Base-by-base conservation (phyloP, 352 stramenopile species). In the Phytophthora pisi region DNA sequence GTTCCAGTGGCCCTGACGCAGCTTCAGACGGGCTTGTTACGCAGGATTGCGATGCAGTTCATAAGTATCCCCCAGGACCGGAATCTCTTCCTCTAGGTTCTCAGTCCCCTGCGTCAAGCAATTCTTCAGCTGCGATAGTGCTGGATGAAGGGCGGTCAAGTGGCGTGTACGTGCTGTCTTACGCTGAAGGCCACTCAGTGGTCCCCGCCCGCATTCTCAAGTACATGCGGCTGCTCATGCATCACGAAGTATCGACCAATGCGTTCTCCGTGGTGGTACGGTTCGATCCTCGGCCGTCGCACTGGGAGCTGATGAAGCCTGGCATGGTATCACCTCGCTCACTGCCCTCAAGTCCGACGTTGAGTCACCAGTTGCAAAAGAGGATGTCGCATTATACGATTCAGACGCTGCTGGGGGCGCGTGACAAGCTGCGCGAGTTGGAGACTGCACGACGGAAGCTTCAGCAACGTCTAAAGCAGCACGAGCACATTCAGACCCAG, bases 191-290 rank as follows among this genome's bases (percentile, higher is more conserved):
- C 30, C 62, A 62, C 15, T 92, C 82, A 2, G 77, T 93, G 2
- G 84, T 95, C 5, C 85, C 87, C 0, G 82, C 85, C 50, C 87
- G 87, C 16, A 90, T 92, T 51, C 74, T 95, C 60, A 93, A 95
- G 73, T 92, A 92, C 73, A 93, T 95, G 85, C 82, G 84, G 55
- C 66, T 95, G 58, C 75, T 95, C 30, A 95, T 95, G 87, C 85
- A 95, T 61, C 86, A 93, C 60, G 82, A 93, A 64, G 79, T 93
- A 30, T 88, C 83, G 26, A 92, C 86, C n/a, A 93, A 93, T 53
- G 85, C 86, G 4, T 95, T 95, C 72, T 88, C 83, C 36, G 85
- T 92, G 36, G 83, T 93, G 23, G 87, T 93, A 16, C 82, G 81
- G 7, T 89, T 92, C 51, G 86, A 93, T 56, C 72, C 80, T 18